phyloP scores from a whole-genome alignment of 208 protist species.

The Lotmaria passim region DNA sequence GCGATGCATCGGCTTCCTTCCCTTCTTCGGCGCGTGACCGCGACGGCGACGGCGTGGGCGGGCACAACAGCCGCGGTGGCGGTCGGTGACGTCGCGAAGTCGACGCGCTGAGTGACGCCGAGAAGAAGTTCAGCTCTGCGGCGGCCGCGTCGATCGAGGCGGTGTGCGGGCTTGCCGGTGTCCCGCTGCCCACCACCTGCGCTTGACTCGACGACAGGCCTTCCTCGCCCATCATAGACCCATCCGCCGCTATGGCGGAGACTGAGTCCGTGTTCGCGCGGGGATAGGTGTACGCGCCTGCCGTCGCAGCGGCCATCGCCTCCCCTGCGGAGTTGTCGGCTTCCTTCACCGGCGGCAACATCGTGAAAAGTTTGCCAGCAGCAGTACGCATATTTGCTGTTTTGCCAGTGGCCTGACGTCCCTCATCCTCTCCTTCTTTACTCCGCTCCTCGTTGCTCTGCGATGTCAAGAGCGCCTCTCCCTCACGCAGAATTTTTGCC shows the following conservation, averaged over 20 bases:
- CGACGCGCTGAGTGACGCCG: constrained; percentile 1
- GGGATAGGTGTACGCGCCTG: no score
- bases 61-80: constrained; percentile 36
- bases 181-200: no score
- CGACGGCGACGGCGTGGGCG: constrained; percentile 26
- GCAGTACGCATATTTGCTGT: no score
- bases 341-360: no score
- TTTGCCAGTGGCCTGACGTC: no score
- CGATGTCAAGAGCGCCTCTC: constrained; percentile 8
- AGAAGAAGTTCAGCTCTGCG: background rate
- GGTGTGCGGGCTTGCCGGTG: background rate
- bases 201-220: no score
- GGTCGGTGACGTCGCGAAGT: constrained; percentile 15
- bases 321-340: no score
- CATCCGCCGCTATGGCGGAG: no score
- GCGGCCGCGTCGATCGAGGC: background rate
- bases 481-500: constrained; percentile 6
- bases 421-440: background rate
- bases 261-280: no score
- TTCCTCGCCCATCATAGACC: background rate
- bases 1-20: background rate
- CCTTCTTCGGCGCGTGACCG: background rate
- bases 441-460: background rate
- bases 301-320: no score
- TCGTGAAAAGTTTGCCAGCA: no score